Percentiles rank a stretch among this genome's conserved stretches.
These are phyloP conservation scores for Simmondsia chinensis DNA, from an alignment of 148 eudicot genomes.

Conservation along the genomic window DNA sequence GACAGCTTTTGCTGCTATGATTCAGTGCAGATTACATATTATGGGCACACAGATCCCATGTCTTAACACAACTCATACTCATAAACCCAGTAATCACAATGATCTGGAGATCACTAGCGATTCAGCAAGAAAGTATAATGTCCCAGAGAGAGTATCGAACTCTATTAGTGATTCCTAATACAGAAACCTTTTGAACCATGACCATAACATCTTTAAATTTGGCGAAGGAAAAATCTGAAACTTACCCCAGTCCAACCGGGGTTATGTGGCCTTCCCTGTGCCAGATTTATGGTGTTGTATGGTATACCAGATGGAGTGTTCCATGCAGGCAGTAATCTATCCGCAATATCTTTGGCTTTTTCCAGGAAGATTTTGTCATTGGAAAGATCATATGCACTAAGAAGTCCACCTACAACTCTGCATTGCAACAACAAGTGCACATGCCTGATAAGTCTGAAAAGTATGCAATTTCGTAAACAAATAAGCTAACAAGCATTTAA, in stretches of 20 bases:
- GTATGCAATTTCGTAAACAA: background rate
- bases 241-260: constrained; percentile 99
- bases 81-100: no score
- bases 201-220: background rate
- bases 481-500: constrained; percentile 1
- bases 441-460: background rate
- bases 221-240: background rate
- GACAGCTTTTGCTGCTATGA: no score
- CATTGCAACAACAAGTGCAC: constrained; percentile 6
- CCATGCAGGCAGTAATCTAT: constrained; percentile 97
- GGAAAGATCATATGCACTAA: constrained; percentile 92
- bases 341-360: constrained; percentile 94
- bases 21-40: no score
- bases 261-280: constrained; percentile 81
- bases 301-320: constrained; percentile 88
- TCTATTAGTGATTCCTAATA: background rate
- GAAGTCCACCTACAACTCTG: constrained; percentile 99
- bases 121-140: no score
- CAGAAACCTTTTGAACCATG: background rate
- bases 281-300: constrained; percentile 75
- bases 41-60: no score
- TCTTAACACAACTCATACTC: no score
- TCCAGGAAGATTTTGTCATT: constrained; percentile 87
- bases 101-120: no score
- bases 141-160: no score